A percentile compares a stretch with the other conserved stretches of the same genome.
phyloP scores from a whole-genome alignment of 225 moss, liverwort and hornwort species.

The Pseudisothecium myosuroides region DNA sequence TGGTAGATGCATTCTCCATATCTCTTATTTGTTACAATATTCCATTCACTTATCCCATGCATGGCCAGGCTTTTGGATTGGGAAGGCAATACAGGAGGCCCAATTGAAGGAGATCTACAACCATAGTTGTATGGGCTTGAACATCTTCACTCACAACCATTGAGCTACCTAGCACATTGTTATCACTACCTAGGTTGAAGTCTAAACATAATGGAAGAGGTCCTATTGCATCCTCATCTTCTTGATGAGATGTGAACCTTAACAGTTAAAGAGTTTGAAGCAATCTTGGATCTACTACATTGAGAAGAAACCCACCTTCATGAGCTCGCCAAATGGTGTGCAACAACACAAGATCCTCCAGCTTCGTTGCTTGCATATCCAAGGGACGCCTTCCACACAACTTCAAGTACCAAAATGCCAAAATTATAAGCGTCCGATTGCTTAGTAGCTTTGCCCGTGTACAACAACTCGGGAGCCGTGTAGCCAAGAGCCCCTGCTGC shows the following conservation, averaged over 20 bases:
- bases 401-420: neutral
- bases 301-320: neutral
- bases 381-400: neutral
- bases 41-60: neutral
- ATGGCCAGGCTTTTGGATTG: fast-evolving
- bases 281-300: neutral
- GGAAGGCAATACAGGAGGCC: neutral
- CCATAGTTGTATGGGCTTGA: neutral
- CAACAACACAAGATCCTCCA: neutral
- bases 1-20: neutral
- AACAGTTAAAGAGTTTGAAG: neutral
- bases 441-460: neutral
- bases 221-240: neutral
- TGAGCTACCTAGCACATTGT: neutral
- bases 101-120: neutral
- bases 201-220: neutral
- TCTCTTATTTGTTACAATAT: neutral
- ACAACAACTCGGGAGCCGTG: neutral
- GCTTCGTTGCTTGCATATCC: neutral
- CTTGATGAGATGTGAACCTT: neutral
- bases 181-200: too few relatives aligned
- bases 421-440: neutral
- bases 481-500: neutral
- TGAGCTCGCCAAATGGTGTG: neutral
- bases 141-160: neutral